A percentile compares a stretch with the other conserved stretches of the same genome.
phyloP scores from a whole-genome alignment of 768 basidiomycete genomes.

The Boletales sp. region DNA sequence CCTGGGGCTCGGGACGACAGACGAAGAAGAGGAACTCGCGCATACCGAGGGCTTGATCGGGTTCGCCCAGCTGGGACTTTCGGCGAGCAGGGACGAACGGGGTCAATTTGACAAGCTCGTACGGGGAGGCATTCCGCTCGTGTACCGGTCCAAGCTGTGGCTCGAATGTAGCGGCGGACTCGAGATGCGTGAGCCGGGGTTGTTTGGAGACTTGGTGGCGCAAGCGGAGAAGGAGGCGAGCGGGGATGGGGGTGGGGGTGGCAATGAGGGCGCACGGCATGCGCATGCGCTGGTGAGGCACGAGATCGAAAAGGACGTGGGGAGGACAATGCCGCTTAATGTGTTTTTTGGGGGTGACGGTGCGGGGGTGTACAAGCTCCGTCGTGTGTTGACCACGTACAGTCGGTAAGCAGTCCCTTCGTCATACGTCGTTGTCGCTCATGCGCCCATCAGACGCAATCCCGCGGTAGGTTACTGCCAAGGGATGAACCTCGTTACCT shows the following conservation, averaged over 20 bases:
- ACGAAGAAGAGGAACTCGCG: slow-evolving; percentile 68
- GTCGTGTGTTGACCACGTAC: slow-evolving; percentile 87
- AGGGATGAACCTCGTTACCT: slow-evolving; percentile 94
- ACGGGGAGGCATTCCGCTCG: slow-evolving; percentile 83
- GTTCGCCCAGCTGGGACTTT: slow-evolving; percentile 83
- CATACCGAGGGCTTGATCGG: slow-evolving; percentile 88
- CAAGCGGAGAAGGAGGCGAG: slow-evolving; percentile 41
- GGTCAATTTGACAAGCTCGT: slow-evolving; percentile 78
- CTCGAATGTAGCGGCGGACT: slow-evolving; percentile 90
- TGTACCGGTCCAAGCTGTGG: slow-evolving; percentile 87
- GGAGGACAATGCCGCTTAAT: slow-evolving; percentile 88
- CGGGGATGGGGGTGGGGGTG: no score
- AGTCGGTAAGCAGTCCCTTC: slow-evolving; percentile 60
- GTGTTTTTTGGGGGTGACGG: slow-evolving; percentile 98
- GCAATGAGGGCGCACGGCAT: no score
- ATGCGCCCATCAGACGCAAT: slow-evolving; percentile 62
- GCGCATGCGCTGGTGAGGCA: slow-evolving; percentile 44
- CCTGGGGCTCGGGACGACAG: slow-evolving; percentile 60
- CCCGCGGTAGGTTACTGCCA: slow-evolving; percentile 92
- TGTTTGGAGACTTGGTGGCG: slow-evolving; percentile 81
- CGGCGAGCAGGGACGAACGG: slow-evolving; percentile 66
- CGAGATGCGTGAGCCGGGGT: slow-evolving; percentile 88
- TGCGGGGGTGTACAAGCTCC: slow-evolving; percentile 86
- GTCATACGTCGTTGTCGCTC: background rate
- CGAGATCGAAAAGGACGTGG: slow-evolving; percentile 97